These are phyloP conservation scores for Yarrowia sp. DNA, from an alignment of 805 yeast species.

Conservation along the genomic window DNA sequence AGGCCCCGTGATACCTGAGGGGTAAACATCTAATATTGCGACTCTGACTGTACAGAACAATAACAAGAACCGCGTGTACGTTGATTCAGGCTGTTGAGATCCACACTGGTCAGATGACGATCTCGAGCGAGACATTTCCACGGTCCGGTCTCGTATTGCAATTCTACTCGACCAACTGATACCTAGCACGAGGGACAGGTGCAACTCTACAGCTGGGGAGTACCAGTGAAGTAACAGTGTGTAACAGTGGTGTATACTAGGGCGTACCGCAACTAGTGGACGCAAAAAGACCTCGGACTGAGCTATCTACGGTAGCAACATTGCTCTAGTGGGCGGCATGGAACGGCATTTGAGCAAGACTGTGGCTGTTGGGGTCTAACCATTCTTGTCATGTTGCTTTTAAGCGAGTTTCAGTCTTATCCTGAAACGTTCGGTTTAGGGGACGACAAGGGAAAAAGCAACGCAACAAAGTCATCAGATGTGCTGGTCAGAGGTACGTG, in stretches of 20 bases:
- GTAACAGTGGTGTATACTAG: no score
- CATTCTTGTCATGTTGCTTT: neutral
- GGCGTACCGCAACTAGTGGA: no score
- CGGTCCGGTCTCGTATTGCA: neutral
- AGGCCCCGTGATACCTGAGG: neutral
- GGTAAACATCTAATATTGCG: no score
- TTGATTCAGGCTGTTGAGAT: no score
- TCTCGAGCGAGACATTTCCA: neutral
- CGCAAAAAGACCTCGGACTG: neutral
- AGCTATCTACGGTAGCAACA: neutral
- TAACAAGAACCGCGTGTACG: neutral
- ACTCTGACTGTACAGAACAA: no score
- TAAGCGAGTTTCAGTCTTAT: neutral
- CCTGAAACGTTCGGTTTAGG: neutral
- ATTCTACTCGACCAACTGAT: neutral
- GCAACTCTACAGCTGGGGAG: no score
- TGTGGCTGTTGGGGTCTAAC: neutral
- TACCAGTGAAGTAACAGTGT: no score
- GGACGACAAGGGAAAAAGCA: neutral
- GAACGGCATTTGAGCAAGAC: neutral
- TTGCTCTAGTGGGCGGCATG: neutral
- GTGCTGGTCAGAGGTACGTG: neutral
- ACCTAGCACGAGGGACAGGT: no score
- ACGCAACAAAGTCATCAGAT: neutral
- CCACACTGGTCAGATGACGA: neutral